Evolutionary conservation across 306 rosid genomes (phyloP), one percentile per base, ranked within the genome.

Genomic region (Glycine latifolia): DNA sequence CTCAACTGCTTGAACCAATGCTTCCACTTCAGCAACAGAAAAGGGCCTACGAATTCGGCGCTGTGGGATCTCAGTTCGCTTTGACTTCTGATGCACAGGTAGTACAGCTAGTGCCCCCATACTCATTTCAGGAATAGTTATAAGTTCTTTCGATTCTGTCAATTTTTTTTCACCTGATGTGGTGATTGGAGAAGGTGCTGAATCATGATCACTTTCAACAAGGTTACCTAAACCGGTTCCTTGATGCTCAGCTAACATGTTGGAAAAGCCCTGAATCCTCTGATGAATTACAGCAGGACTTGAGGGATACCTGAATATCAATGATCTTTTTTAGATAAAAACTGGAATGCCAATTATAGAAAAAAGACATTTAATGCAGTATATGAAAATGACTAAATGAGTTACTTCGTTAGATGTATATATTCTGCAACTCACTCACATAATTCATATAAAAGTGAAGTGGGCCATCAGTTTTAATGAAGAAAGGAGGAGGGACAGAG

Each of bases 11-110:
- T 92, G 92, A 87, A 94, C 97, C 73, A 94, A 88, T 77, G 97
- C 97, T 89, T 94, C 97, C 70, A 94, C 98, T 85, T 94, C 98
- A 44, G 91, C 54, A 77, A 94, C 98, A 15, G 98, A 92, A 78
- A 94, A 94, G 9, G 98, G 98, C 47, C 98, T 87, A 58, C 98
- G 97, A 60, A 94, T 92, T 82, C 98, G 87, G 55, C 98, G 93
- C 82, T 91, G 97, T 6, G 80, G 91, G 10, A 85, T 85, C 86
- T 94, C 95, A 2, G 95, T 86, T 81, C 87, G 81, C 82, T 90
- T 94, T 48, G 90, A 81, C 85, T 92, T 94, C 83, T 85, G 85
- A 73, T 82, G 84, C 52, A 79, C 79, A 8, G 90, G 93, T 81
- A 89, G 84, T 76, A 83, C 48, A 80, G 91, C 69, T 39, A 90